Base-by-base conservation (phyloP, 1,284 basidiomycete species). In the Fomitiporia mediterranea region DNA sequence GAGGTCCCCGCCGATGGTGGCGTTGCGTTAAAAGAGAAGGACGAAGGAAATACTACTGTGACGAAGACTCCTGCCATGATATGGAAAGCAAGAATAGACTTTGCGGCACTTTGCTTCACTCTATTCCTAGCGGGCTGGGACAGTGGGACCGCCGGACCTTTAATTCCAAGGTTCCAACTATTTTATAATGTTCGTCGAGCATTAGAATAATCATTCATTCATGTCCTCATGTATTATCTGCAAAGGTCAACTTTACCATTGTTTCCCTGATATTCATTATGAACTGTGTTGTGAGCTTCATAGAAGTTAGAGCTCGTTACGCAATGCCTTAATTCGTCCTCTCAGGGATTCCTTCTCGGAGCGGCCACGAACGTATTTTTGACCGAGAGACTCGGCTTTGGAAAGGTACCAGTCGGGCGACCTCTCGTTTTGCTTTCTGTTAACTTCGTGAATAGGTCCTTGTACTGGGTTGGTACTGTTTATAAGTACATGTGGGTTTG, bases 371-470 rank as follows among this genome's bases (percentile, higher is more conserved):
- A 68, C 48, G 64, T 71, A 21, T 67, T 59, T 51, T 48, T 71
- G 46, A 70, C 65, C 1, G 69, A 70, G 39, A 61, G 63, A 11
- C 54, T 68, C 21, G 68, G 68, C 1, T 69, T 72, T 56, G 70
- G 70, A 8, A 65, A 67, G 42, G 65, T 66, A 25, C 53, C 58
- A 39, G 23, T 27, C 27, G 28, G 21, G 25, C n/a, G 39, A 17
- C 27, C 25, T 37, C 28, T 17, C 9, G 37, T 21, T 21, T 37
- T 19, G 37, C 48, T 50, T 42, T 35, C 5, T 15, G 63, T 71
- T 78, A 76, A 17, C 71, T 75, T 2, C 37, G 75, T 15, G 68
- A 67, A 34, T 78, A 83, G 66, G 63, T 80, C 3, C 58, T 77
- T n/a, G 77, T 59, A 4, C 17, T 62, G 32, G 60, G 60, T 62